A percentile compares a stretch with the other conserved stretches of the same genome.
Conservation (phyloP, 1,284 basidiomycete genomes). For the Erythrobasidium hasegawianum region DNA sequence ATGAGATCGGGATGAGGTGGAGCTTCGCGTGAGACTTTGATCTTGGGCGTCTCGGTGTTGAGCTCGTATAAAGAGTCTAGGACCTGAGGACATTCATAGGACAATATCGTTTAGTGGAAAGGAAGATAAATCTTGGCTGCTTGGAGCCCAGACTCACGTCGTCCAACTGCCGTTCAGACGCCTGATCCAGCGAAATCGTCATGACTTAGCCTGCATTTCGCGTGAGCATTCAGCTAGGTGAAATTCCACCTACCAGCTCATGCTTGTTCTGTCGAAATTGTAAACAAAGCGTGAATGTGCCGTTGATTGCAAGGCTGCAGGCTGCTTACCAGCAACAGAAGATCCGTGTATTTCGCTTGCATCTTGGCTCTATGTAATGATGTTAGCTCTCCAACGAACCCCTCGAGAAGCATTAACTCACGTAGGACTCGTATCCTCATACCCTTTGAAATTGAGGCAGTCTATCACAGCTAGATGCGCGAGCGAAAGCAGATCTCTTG, state of each 20-base stretch:
- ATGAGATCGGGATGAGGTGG: constrained; percentile 62
- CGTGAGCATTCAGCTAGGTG: neutral
- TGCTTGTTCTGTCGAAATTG: constrained; percentile 66
- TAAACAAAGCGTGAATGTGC: neutral
- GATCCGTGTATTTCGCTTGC: constrained; percentile 88
- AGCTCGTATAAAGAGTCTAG: constrained; percentile 81
- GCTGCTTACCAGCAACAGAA: constrained; percentile 68
- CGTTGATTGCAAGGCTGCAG: no score
- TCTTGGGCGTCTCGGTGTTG: constrained; percentile 80
- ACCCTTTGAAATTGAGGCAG: constrained; percentile 68
- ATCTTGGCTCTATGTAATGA: constrained; percentile 51
- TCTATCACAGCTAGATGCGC: constrained; percentile 17
- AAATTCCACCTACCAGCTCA: constrained; percentile 58
- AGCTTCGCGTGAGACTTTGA: constrained; percentile 58
- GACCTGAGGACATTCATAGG: constrained; percentile 51
- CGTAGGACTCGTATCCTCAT: constrained; percentile 81
- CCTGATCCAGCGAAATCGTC: constrained; percentile 1
- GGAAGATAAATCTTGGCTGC: no score
- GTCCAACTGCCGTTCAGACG: constrained; percentile 22
- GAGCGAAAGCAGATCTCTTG: neutral
- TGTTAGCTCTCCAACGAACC: neutral
- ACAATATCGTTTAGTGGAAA: neutral
- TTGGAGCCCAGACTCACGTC: neutral
- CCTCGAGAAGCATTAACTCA: constrained; percentile 54
- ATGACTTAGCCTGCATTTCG: neutral